phyloP scores from a whole-genome alignment of 495 filamentous ascomycete species.

The Neurospora pannonica region DNA sequence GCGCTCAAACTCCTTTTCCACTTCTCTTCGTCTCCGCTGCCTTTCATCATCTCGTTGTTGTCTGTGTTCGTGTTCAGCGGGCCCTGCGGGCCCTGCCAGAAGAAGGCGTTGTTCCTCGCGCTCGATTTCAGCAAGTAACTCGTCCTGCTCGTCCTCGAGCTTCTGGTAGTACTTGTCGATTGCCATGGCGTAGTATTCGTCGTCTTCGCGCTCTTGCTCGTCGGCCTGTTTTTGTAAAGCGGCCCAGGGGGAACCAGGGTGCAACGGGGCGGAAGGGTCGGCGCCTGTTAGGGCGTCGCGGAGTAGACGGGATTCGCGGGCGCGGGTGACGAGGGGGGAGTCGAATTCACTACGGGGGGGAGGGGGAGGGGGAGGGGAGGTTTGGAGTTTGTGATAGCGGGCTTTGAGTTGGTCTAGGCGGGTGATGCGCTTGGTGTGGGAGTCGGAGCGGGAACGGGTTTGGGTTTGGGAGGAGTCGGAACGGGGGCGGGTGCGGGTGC shows the following conservation, averaged over 20 bases:
- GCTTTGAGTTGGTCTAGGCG: background rate
- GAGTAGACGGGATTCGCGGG: background rate
- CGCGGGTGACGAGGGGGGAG: background rate
- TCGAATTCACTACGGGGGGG: background rate
- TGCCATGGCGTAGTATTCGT: background rate
- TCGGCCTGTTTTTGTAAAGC: background rate
- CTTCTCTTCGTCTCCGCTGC: too few relatives aligned
- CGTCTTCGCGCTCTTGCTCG: background rate
- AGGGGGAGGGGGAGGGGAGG: background rate
- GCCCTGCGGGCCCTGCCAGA: too few relatives aligned
- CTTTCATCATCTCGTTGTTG: too few relatives aligned
- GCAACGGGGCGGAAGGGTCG: fast-evolving
- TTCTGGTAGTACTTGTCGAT: background rate
- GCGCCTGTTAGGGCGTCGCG: background rate
- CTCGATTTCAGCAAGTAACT: background rate
- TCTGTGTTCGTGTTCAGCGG: too few relatives aligned
- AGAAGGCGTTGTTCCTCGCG: too few relatives aligned
- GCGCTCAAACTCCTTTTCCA: background rate
- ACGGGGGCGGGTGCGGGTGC: background rate
- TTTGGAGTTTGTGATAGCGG: background rate
- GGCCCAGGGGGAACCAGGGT: background rate
- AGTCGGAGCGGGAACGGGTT: background rate
- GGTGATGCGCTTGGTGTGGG: background rate
- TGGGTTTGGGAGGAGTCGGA: background rate
- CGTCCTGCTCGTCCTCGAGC: background rate